A percentile compares a stretch with the other conserved stretches of the same genome.
Evolutionary conservation across 2,329 filamentous ascomycete genomes (phyloP).

Genomic region (Fusarium globosum): DNA sequence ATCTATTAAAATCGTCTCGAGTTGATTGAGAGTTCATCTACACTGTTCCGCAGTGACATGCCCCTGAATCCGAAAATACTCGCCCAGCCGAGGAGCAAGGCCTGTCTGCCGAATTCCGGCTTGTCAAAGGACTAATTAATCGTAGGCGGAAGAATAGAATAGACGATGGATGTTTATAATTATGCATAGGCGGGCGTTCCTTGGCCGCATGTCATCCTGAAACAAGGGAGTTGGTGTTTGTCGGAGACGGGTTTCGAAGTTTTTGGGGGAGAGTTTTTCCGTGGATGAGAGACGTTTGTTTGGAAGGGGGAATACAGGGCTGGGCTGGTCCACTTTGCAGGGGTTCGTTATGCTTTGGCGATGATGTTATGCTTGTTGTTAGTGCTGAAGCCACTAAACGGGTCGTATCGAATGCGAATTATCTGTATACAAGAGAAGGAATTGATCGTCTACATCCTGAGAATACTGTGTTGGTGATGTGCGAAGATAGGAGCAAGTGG

Average conservation of each 20-base stretch:
- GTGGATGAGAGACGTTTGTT: conserved; percentile 31
- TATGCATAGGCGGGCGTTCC: neutral
- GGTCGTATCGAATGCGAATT: neutral
- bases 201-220: conserved; percentile 26
- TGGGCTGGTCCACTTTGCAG: conserved; percentile 9
- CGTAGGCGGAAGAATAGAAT: conserved; percentile 1
- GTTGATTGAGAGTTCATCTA: neutral
- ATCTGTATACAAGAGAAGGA: neutral
- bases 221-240: conserved; percentile 25
- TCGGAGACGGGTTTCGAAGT: conserved; percentile 32
- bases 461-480: fast-evolving
- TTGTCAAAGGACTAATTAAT: conserved; percentile 1
- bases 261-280: conserved; percentile 32
- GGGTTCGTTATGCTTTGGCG: neutral
- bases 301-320: neutral
- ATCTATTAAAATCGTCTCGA: neutral
- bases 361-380: conserved; percentile 3
- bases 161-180: conserved; percentile 6
- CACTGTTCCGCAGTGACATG: neutral
- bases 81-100: neutral
- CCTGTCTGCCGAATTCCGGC: conserved; percentile 10
- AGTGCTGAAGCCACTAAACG: neutral
- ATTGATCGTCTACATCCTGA: neutral
- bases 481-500: fast-evolving
- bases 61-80: neutral